phyloP scores from a whole-genome alignment of 331 rosid species.

The Rosa hybrid region DNA sequence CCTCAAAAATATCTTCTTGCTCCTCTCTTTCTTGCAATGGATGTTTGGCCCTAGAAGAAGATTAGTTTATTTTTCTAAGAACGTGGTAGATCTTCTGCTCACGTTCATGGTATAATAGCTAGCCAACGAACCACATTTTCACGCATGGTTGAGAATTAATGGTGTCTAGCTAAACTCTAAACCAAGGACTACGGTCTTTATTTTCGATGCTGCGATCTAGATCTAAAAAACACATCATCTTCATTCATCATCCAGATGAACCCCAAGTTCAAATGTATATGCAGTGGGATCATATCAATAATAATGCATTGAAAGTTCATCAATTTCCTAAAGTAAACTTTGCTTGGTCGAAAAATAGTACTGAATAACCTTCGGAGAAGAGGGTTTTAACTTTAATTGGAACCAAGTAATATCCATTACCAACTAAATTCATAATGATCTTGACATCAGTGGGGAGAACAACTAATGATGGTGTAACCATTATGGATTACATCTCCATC shows the following conservation, averaged over 20 bases:
- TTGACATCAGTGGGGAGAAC: neutral
- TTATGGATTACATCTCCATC: conserved; percentile 1
- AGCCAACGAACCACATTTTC: conserved; percentile 8
- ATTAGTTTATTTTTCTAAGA: conserved; percentile 9
- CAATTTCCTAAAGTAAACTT: neutral
- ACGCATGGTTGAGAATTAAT: conserved; percentile 12
- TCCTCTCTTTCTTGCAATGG: conserved; percentile 32
- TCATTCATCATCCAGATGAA: conserved; percentile 8
- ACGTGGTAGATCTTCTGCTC: neutral
- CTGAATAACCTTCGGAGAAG: neutral
- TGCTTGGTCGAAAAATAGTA: neutral
- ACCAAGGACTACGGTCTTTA: neutral
- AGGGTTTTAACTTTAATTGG: neutral
- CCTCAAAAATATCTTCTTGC: neutral
- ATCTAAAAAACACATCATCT: conserved; percentile 12
- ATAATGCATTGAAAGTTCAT: neutral
- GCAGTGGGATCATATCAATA: neutral
- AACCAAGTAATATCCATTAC: neutral
- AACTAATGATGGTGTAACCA: neutral
- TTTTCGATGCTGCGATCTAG: conserved; percentile 24
- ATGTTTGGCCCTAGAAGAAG: conserved; percentile 41
- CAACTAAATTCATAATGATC: neutral
- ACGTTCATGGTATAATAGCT: neutral
- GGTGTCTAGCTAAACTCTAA: conserved; percentile 4
- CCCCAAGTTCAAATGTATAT: neutral